Percentiles rank a stretch among this genome's conserved stretches.
phyloP scores from a whole-genome alignment of 306 rosid species.

The Casuarina equisetifolia region DNA sequence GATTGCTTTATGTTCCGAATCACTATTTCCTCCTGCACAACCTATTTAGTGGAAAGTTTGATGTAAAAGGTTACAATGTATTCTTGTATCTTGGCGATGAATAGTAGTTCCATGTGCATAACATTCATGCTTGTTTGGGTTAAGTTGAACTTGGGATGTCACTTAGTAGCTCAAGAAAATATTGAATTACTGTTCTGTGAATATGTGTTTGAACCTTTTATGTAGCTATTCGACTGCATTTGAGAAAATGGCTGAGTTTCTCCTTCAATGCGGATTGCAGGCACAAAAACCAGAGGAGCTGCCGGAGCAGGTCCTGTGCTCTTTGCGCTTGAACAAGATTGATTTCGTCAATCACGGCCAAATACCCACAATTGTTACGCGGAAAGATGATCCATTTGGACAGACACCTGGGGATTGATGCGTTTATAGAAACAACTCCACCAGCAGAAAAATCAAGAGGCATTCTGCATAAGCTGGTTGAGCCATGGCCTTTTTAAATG shows the following conservation, averaged over 20 bases:
- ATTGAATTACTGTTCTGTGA: not conserved
- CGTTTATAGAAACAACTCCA: not conserved
- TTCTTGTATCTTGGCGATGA: no score
- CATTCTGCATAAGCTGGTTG: conserved; percentile 4
- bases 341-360: conserved; percentile 80
- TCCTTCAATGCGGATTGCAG: conserved; percentile 33
- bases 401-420: not conserved
- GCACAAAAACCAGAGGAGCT: conserved; percentile 91
- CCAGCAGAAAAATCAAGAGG: not conserved
- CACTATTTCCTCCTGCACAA: not conserved
- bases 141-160: no score
- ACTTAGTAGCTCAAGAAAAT: no score
- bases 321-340: conserved; percentile 72
- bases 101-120: no score
- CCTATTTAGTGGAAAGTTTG: not conserved
- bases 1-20: not conserved
- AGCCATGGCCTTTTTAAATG: conserved; percentile 10
- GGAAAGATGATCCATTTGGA: conserved; percentile 35
- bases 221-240: not conserved
- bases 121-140: no score
- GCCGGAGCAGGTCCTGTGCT: conserved; percentile 85
- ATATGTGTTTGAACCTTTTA: not conserved
- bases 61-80: no score
- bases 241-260: not conserved
- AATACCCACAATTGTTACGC: conserved; percentile 68